A percentile compares a stretch with the other conserved stretches of the same genome.
These are phyloP conservation scores for Trifolium repens DNA, from an alignment of 306 rosid genomes.

Conservation along the genomic window DNA sequence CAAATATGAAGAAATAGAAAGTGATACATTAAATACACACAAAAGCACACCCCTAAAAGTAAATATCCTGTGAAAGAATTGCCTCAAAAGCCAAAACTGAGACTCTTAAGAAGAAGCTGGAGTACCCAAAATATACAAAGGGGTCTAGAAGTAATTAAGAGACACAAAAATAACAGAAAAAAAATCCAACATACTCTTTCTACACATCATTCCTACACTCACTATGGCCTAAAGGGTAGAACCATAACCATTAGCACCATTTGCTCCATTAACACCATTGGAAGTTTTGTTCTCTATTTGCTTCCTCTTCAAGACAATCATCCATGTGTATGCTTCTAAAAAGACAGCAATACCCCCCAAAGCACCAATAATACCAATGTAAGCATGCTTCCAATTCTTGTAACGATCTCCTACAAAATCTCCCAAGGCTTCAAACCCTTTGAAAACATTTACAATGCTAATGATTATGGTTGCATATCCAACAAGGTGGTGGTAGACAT, in stretches of 20 bases:
- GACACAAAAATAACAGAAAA: constrained; percentile 29
- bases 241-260: constrained; percentile 44
- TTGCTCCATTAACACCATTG: constrained; percentile 39
- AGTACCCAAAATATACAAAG: constrained; percentile 41
- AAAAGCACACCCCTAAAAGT: constrained; percentile 23
- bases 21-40: background rate
- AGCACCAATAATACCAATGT: constrained; percentile 66
- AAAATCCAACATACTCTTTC: constrained; percentile 28
- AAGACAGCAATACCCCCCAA: constrained; percentile 67
- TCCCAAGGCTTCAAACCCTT: constrained; percentile 64
- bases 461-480: constrained; percentile 73
- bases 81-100: constrained; percentile 45
- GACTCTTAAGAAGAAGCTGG: constrained; percentile 32
- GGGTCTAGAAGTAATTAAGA: constrained; percentile 7
- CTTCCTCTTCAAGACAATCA: constrained; percentile 54
- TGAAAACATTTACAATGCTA: constrained; percentile 62
- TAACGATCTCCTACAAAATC: constrained; percentile 48
- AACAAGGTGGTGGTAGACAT: constrained; percentile 60
- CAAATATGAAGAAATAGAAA: constrained; percentile 29
- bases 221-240: constrained; percentile 44
- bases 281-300: constrained; percentile 40
- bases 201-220: constrained; percentile 36
- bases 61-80: constrained; percentile 51
- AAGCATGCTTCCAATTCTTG: constrained; percentile 66
- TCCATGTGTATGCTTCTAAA: constrained; percentile 72